Evolutionary conservation across 1,284 basidiomycete species (phyloP), one percentile per base, ranked within the genome.

Genomic region (Trichosporon faecale): DNA sequence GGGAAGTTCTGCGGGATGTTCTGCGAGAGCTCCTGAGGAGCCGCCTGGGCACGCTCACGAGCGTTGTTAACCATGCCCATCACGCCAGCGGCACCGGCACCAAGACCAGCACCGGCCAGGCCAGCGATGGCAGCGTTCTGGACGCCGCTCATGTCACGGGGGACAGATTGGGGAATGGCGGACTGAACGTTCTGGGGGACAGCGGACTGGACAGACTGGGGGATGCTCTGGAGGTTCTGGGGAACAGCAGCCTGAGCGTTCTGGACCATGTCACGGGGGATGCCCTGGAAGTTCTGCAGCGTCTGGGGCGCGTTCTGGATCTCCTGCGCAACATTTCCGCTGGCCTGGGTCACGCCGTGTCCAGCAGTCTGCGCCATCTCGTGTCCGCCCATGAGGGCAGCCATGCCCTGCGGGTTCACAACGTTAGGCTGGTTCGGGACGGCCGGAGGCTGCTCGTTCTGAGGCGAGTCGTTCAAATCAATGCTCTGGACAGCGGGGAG

Each of bases 41-140:
- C 37, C 37, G 37, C 37, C 37, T 40, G 46, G 21, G 49, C 49
- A n/a, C 49, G 49, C 49, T 52, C 49, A 52, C 49, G 49, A 2
- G 49, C 21, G 21, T 52, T 52, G 16, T 52, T 18, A 4, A 23
- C 27, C 35, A 46, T 25, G 65, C 65, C 29, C 33, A 35, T 29
- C 18, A 66, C 11, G 27, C 65, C 65, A 57, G 65, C 65, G 21
- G 33, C 65, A 14, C 49, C 65, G 23, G 65, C 52, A 66, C 33
- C 33, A 6, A 52, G 49, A 2, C 49, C 65, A 16, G 65, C 65
- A 25, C 46, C 52, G 21, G 31, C 65, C 29, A 61, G 57, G 8
- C 65, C 65, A 14, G 65, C 52, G 5, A 29, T 31, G 57, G 29
- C 57, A n/a, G 57, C 27, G 27, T 61, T 29, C 18, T 31, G 27